Evolutionary conservation across 2,329 filamentous ascomycete species (phyloP), one percentile per base, ranked within the genome.

Genomic region (Fusarium dimerum): DNA sequence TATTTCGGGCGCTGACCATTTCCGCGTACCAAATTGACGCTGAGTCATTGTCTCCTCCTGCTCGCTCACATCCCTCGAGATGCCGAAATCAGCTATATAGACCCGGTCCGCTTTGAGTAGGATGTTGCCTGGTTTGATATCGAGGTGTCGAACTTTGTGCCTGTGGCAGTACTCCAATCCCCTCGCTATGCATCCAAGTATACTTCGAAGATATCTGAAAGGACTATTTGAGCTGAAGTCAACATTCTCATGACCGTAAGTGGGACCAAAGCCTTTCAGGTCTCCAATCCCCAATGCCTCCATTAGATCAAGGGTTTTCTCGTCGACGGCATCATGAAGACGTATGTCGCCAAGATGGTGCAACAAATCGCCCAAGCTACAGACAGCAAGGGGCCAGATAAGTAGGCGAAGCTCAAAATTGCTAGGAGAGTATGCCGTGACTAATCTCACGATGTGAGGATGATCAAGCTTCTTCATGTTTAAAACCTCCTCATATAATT

Each of bases 11-110:
- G 76, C 75, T 11, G 71, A 70, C 75, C 76, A 80, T 44, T 71
- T 75, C 16, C 70, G 69, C 0, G 77, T 77, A 1, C 74, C 75
- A 5, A 72, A 71, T 10, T 66, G 50, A 0, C 72, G 73, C 30
- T 72, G 70, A 1, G 76, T 79, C 48, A 72, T 76, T 7, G 75
- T 78, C 45, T 76, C 69, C 10, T 78, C 76, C 20, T 71, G 70
- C 40, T 72, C 73, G 45, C 71, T 73, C 13, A 79, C 75, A 45
- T 79, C 76, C 47, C 71, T 68, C 12, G 78, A 75, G 20, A 79
- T 78, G 36, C 76, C 77, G 65, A 79, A 79, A 59, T 79, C 77
- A 18, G 76, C 74, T 13, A 79, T 66, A 51, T 78, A 78, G 9
- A 79, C 76, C 9, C 73, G 68, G 6, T 72, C 72, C 2, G 75